These are phyloP conservation scores for Naganishia cerealis DNA, from an alignment of 1,284 basidiomycete genomes.

Conservation along the genomic window DNA sequence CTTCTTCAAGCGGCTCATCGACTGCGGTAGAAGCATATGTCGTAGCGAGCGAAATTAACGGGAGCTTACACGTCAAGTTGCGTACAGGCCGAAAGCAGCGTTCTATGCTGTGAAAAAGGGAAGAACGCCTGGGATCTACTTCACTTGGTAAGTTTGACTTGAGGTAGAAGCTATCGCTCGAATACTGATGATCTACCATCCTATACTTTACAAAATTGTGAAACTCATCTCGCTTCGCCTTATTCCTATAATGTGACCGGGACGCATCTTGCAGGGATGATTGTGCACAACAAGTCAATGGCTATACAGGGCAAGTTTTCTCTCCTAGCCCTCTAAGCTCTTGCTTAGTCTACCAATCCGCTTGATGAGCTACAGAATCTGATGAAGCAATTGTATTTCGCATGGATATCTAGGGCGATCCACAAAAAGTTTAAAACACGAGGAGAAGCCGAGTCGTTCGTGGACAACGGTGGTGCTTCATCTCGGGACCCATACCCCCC, in stretches of 20 bases:
- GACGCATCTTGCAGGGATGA: conserved; percentile 36
- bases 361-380: neutral
- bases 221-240: too few relatives aligned
- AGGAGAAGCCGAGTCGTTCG: conserved; percentile 42
- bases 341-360: neutral
- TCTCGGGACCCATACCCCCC: conserved; percentile 20
- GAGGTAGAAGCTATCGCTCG: neutral
- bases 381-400: neutral
- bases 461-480: conserved; percentile 30
- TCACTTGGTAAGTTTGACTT: conserved; percentile 41
- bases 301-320: conserved; percentile 43
- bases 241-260: too few relatives aligned
- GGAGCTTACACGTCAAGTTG: neutral
- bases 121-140: conserved; percentile 46
- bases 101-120: conserved; percentile 51
- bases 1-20: neutral
- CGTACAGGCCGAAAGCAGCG: conserved; percentile 46
- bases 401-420: conserved; percentile 39
- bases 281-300: conserved; percentile 48
- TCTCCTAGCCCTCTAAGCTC: neutral
- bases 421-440: conserved; percentile 50
- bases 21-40: neutral
- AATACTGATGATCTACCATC: too few relatives aligned
- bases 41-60: neutral
- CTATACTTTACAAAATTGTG: too few relatives aligned